These are phyloP conservation scores for Alnus glutinosa DNA, from an alignment of 306 rosid genomes.

Conservation along the genomic window DNA sequence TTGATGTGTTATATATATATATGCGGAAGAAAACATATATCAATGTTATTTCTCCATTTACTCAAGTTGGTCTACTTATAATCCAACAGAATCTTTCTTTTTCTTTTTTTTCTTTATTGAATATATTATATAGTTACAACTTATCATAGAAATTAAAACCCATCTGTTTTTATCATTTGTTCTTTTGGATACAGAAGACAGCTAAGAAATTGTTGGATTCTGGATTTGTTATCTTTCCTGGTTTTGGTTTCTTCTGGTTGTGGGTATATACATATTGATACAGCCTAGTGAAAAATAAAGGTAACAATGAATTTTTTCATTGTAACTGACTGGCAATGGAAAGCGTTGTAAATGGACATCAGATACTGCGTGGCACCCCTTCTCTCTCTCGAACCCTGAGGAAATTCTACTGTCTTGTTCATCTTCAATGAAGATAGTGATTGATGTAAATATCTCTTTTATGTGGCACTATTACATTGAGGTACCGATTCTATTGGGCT, in stretches of 20 bases:
- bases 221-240: background rate
- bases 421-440: no score
- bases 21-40: background rate
- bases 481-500: no score
- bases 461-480: no score
- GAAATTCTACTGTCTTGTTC: no score
- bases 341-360: no score
- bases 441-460: no score
- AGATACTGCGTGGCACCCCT: no score
- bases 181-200: no score
- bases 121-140: background rate
- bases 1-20: background rate
- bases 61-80: background rate
- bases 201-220: no score
- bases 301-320: no score
- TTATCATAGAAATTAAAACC: background rate
- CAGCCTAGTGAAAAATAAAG: background rate
- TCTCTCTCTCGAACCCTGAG: no score
- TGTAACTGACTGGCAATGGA: no score
- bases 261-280: background rate
- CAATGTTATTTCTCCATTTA: background rate
- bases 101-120: background rate
- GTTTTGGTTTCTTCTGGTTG: background rate
- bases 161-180: background rate
- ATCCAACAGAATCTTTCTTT: background rate